Conservation (phyloP, 1,284 basidiomycete genomes). For the Moesziomyces sp. region DNA sequence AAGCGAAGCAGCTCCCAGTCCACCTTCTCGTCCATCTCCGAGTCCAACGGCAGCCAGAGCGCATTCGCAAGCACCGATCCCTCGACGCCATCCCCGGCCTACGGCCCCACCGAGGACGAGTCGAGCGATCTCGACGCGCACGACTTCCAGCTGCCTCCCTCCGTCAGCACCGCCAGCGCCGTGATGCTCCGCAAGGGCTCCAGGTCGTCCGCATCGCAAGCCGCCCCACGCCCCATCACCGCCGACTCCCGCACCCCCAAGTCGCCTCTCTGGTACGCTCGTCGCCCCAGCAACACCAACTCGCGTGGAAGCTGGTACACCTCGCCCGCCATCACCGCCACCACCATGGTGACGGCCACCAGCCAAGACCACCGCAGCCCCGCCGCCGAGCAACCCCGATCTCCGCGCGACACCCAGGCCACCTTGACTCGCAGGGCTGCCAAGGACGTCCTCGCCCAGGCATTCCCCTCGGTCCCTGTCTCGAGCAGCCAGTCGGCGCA, state of each 20-base stretch:
- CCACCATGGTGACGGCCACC: slow-evolving; percentile 44
- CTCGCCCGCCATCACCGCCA: slow-evolving; percentile 54
- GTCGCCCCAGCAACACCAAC: slow-evolving; percentile 56
- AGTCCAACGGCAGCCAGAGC: slow-evolving; percentile 47
- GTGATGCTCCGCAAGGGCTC: slow-evolving; percentile 50
- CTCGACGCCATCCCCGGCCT: slow-evolving; percentile 51
- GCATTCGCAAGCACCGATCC: slow-evolving; percentile 52
- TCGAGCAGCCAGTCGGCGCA: slow-evolving; percentile 8
- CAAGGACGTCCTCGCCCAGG: slow-evolving; percentile 37
- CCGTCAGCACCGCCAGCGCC: slow-evolving; percentile 45
- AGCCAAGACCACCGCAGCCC: slow-evolving; percentile 21
- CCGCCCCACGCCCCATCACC: slow-evolving; percentile 30
- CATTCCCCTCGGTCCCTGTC: slow-evolving; percentile 9
- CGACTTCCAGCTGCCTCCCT: slow-evolving; percentile 56
- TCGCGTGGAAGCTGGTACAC: slow-evolving; percentile 54
- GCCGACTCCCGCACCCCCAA: slow-evolving; percentile 37
- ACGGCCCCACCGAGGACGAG: slow-evolving; percentile 46
- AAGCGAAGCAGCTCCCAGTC: slow-evolving; percentile 59
- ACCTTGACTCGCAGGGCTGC: slow-evolving; percentile 45
- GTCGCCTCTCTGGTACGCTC: slow-evolving; percentile 55
- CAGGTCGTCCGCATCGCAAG: slow-evolving; percentile 20
- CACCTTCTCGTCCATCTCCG: slow-evolving; percentile 60
- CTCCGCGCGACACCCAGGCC: slow-evolving; percentile 23
- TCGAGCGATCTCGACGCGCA: slow-evolving; percentile 54
- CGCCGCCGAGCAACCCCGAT: slow-evolving; percentile 9